phyloP scores from a whole-genome alignment of 148 eudicot genomes.

The Hydrangea macrophylla region DNA sequence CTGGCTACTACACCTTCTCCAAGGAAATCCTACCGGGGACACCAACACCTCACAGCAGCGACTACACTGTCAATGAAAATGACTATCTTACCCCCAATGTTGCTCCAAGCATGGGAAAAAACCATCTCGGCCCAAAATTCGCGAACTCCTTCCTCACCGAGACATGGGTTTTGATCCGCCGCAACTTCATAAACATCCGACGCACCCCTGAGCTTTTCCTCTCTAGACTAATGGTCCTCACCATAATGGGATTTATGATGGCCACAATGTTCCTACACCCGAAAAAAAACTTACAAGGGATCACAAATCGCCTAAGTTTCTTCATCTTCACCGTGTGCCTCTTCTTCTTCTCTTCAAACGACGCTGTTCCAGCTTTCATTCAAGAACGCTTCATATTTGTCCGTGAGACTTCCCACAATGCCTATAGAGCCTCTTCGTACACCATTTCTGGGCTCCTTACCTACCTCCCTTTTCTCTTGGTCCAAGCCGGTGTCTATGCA shows the following conservation, averaged over 20 bases:
- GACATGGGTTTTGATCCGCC: slow-evolving; percentile 37
- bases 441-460: slow-evolving; percentile 40
- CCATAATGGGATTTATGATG: slow-evolving; percentile 48
- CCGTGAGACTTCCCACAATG: slow-evolving; percentile 44
- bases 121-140: slow-evolving; percentile 36
- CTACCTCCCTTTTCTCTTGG: slow-evolving; percentile 42
- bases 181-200: slow-evolving; percentile 44
- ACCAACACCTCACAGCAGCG: slow-evolving; percentile 46
- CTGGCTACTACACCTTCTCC: slow-evolving; percentile 33
- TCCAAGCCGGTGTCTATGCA: slow-evolving; percentile 43
- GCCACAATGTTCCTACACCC: slow-evolving; percentile 48
- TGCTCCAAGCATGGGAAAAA: background rate
- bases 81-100: slow-evolving; percentile 37
- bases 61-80: slow-evolving; percentile 44
- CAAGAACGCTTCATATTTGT: slow-evolving; percentile 47
- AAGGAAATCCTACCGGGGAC: slow-evolving; percentile 34
- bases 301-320: slow-evolving; percentile 46
- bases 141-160: slow-evolving; percentile 39
- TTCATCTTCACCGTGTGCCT: slow-evolving; percentile 56
- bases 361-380: slow-evolving; percentile 49
- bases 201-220: slow-evolving; percentile 49
- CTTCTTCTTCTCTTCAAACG: slow-evolving; percentile 52
- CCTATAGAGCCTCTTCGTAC: slow-evolving; percentile 51
- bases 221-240: slow-evolving; percentile 39
- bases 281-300: slow-evolving; percentile 26